Evolutionary conservation across 2,329 filamentous ascomycete species (phyloP).

Genomic region (Daldinia sp.): DNA sequence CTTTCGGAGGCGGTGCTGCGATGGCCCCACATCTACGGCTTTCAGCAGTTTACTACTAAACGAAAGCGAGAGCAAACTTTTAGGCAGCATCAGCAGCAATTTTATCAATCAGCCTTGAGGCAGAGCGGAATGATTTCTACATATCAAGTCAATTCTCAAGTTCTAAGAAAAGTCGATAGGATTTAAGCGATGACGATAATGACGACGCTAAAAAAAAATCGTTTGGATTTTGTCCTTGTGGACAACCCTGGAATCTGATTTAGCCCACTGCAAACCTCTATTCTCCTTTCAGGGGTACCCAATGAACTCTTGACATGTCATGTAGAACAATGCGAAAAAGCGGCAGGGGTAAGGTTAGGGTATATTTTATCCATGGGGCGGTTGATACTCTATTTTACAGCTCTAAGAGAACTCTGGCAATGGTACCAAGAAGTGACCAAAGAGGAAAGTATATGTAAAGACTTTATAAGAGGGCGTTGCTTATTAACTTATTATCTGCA

Average conservation of each 20-base stretch:
- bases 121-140: slow-evolving; percentile 2
- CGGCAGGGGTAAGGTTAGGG: slow-evolving; percentile 3
- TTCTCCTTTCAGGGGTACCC: slow-evolving; percentile 24
- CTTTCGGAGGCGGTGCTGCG: slow-evolving; percentile 8
- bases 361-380: slow-evolving; percentile 8
- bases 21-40: slow-evolving; percentile 1
- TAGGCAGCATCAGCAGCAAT: slow-evolving; percentile 20
- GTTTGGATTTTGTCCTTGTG: neutral
- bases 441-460: neutral
- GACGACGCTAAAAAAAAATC: neutral
- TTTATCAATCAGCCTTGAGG: slow-evolving; percentile 26
- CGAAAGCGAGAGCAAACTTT: neutral
- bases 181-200: neutral
- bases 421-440: slow-evolving; percentile 14
- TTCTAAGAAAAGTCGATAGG: neutral
- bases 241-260: neutral
- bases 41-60: neutral
- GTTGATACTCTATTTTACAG: neutral
- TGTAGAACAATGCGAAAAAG: slow-evolving; percentile 1
- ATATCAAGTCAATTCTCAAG: neutral
- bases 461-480: neutral
- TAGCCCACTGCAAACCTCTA: neutral
- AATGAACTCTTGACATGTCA: slow-evolving; percentile 34
- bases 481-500: slow-evolving; percentile 5
- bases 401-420: neutral